Base-by-base conservation (phyloP, 176 grass and related monocot genomes). In the Urochloa ruziziensis region DNA sequence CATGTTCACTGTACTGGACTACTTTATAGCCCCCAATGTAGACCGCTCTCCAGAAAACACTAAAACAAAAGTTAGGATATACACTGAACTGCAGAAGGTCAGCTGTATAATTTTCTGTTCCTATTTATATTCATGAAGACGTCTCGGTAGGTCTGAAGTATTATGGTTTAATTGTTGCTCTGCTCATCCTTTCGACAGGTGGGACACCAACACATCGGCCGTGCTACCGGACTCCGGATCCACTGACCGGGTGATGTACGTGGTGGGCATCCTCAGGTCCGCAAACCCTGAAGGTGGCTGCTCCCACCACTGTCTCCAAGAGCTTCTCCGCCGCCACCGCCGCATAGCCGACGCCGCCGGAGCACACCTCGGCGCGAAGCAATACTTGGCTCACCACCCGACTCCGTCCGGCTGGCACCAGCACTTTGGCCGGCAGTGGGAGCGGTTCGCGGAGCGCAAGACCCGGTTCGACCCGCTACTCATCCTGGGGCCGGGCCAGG, bases 401-500 rank as follows among this genome's bases (percentile, higher is more conserved):
- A 77, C 82, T 2, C 75, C 63, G 16, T 25, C 62, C 7, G 76
- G 85, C 34, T 98, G 96, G 96, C 82, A 19, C 1, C 28, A 29
- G 1, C 96, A 98, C 88, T 95, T 98, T 1, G 91, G 91, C 25
- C 70, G 1, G 18, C 59, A 62, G 2, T 98, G 87, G 93, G 86
- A 90, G 19, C 89, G 48, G 51, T 95, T 98, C 10, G 86, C 87
- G 3, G 77, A 79, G 21, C 80, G 86, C 70, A 98, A 98, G 81
- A 18, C 65, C 11, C 89, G 63, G 73, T 98, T 95, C 57, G 96
- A 98, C 51, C 96, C 93, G 14, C 60, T 63, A 5, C 61, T 32
- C 16, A 88, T 94, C 82, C 89, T 98, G 18, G 85, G 91, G 19
- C 96, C 96, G 0, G 96, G 96, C 7, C 96, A 98, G 15, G 90